Evolutionary conservation across 2,329 filamentous ascomycete species (phyloP).

Genomic region (Ambrosiella beaveri): DNA sequence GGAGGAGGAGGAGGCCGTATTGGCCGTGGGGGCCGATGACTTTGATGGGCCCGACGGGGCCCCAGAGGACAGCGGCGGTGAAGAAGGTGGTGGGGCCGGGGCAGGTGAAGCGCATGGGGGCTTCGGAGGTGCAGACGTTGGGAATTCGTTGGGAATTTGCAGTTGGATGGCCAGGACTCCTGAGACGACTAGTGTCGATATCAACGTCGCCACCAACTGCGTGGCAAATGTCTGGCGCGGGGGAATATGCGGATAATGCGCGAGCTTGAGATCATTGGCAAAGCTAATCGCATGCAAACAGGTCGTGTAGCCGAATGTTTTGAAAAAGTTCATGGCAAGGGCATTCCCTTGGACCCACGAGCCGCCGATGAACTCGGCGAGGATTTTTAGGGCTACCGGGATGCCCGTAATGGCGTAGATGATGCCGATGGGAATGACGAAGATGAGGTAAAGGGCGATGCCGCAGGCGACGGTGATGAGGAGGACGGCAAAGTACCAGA

Average conservation of each 20-base stretch:
- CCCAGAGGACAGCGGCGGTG: conserved; percentile 29
- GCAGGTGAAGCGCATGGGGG: conserved; percentile 23
- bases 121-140: conserved; percentile 22
- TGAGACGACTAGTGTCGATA: conserved; percentile 33
- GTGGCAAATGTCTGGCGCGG: conserved; percentile 41
- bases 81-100: conserved; percentile 25
- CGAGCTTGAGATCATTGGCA: conserved; percentile 31
- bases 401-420: conserved; percentile 36
- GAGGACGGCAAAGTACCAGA: conserved; percentile 33
- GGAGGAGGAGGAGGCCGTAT: conserved; percentile 23
- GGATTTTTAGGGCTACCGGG: conserved; percentile 33
- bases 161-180: conserved; percentile 31
- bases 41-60: conserved; percentile 25
- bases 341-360: conserved; percentile 32
- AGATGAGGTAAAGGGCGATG: conserved; percentile 30
- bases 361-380: conserved; percentile 37
- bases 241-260: conserved; percentile 43
- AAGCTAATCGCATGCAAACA: conserved; percentile 35
- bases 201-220: conserved; percentile 39
- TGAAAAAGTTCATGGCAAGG: conserved; percentile 37
- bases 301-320: conserved; percentile 32
- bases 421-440: conserved; percentile 35
- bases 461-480: conserved; percentile 28
- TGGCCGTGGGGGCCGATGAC: conserved; percentile 25
- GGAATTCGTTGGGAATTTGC: conserved; percentile 20